phyloP scores from a whole-genome alignment of 495 filamentous ascomycete species.

The Collariella sp. region DNA sequence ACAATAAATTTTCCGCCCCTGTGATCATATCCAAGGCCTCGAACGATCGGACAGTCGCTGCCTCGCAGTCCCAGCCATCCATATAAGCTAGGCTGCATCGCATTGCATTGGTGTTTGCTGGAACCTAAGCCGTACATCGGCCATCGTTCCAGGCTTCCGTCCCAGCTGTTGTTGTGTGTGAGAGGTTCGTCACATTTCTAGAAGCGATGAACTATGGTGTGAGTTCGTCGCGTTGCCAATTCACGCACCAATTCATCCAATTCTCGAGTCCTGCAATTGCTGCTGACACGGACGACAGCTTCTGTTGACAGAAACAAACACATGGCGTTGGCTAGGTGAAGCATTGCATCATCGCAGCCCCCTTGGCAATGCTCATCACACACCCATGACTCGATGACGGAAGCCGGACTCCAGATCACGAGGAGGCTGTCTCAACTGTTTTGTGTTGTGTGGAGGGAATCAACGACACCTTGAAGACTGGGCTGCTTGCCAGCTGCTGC shows the following conservation, averaged over 20 bases:
- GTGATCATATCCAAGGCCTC: no score
- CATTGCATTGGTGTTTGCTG: not conserved
- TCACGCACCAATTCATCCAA: no score
- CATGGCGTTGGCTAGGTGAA: not conserved
- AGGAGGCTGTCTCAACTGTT: slow-evolving; percentile 5
- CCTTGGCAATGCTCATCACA: not conserved
- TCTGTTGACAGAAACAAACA: no score
- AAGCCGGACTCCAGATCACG: slow-evolving; percentile 24
- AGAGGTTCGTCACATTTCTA: not conserved
- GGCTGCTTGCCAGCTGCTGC: not conserved
- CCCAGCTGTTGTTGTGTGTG: not conserved
- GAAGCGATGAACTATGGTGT: not conserved
- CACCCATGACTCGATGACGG: slow-evolving; percentile 23
- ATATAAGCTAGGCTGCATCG: not conserved
- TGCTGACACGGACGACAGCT: no score
- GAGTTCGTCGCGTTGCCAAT: not conserved
- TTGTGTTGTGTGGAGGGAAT: no score
- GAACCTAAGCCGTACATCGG: not conserved
- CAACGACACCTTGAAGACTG: not conserved
- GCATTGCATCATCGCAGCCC: not conserved
- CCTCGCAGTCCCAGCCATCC: not conserved
- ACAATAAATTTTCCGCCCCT: no score
- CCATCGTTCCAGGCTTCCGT: not conserved
- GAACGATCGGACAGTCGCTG: no score
- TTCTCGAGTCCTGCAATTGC: no score